phyloP scores from a whole-genome alignment of 352 stramenopile species.

The Globisporangium paroecandrum region DNA sequence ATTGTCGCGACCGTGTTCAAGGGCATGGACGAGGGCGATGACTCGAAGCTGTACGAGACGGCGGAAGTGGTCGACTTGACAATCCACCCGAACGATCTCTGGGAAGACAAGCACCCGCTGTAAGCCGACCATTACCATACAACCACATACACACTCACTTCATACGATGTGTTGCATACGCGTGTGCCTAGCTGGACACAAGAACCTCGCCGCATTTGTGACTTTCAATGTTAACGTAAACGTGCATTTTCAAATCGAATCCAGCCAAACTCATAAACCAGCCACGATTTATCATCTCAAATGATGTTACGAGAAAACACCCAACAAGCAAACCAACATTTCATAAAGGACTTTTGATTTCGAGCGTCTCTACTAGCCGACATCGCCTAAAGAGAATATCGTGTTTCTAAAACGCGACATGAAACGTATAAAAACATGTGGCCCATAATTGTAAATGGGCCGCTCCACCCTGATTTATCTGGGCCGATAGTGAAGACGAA shows the following conservation, averaged over 20 bases:
- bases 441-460: background rate
- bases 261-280: background rate
- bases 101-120: constrained; percentile 37
- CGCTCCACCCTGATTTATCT: constrained; percentile 1
- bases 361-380: no score
- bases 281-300: background rate
- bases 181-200: background rate
- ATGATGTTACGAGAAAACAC: no score
- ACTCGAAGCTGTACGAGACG: constrained; percentile 68
- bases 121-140: constrained; percentile 1
- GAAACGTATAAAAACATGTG: background rate
- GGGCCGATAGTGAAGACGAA: constrained; percentile 1
- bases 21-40: constrained; percentile 58
- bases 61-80: constrained; percentile 66
- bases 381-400: no score
- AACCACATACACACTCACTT: background rate
- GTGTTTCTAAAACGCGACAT: no score
- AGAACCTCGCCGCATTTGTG: background rate
- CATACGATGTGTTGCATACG: background rate
- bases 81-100: constrained; percentile 73
- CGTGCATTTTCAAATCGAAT: background rate
- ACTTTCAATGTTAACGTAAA: background rate
- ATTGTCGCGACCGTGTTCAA: constrained; percentile 80
- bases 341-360: no score
- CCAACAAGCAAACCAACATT: no score